These are phyloP conservation scores for Cryphonectria carpinicola DNA, from an alignment of 2,329 filamentous ascomycete species.

Conservation along the genomic window DNA sequence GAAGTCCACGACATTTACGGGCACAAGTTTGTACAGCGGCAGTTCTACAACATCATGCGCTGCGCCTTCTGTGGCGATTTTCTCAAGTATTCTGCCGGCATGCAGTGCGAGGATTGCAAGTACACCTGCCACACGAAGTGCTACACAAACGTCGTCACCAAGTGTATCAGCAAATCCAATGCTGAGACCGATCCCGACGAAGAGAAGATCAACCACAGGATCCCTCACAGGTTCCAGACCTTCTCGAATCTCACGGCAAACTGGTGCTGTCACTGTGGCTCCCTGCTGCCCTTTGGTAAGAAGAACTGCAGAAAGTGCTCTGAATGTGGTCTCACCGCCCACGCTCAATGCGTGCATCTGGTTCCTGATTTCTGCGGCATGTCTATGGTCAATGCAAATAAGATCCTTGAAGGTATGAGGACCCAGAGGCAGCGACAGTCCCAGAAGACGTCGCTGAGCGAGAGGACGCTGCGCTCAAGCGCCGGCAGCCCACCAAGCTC, in stretches of 20 bases:
- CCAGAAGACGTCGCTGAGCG: slow-evolving; percentile 62
- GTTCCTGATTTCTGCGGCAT: slow-evolving; percentile 99
- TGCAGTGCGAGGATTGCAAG: slow-evolving; percentile 99
- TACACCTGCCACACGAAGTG: slow-evolving; percentile 99
- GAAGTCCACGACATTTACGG: slow-evolving; percentile 98
- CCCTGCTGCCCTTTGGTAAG: slow-evolving; percentile 90
- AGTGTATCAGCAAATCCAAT: slow-evolving; percentile 99
- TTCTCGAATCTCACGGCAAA: slow-evolving; percentile 98
- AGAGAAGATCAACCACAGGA: slow-evolving; percentile 99
- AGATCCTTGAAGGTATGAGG: slow-evolving; percentile 86
- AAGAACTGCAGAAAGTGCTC: slow-evolving; percentile 93
- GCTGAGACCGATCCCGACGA: slow-evolving; percentile 98
- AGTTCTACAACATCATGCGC: slow-evolving; percentile 99
- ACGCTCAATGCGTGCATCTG: slow-evolving; percentile 89
- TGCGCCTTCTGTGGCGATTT: slow-evolving; percentile 98
- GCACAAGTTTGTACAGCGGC: slow-evolving; percentile 97
- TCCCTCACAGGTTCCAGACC: slow-evolving; percentile 95
- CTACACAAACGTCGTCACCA: slow-evolving; percentile 94
- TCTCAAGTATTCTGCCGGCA: slow-evolving; percentile 96
- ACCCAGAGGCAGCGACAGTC: slow-evolving; percentile 70
- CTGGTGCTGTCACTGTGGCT: slow-evolving; percentile 99
- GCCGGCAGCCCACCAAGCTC: slow-evolving; percentile 50
- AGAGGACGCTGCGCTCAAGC: slow-evolving; percentile 65
- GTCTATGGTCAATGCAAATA: slow-evolving; percentile 96
- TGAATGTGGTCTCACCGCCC: slow-evolving; percentile 90